These are phyloP conservation scores for Leccinum variicolor DNA, from an alignment of 768 basidiomycete species.

Conservation along the genomic window DNA sequence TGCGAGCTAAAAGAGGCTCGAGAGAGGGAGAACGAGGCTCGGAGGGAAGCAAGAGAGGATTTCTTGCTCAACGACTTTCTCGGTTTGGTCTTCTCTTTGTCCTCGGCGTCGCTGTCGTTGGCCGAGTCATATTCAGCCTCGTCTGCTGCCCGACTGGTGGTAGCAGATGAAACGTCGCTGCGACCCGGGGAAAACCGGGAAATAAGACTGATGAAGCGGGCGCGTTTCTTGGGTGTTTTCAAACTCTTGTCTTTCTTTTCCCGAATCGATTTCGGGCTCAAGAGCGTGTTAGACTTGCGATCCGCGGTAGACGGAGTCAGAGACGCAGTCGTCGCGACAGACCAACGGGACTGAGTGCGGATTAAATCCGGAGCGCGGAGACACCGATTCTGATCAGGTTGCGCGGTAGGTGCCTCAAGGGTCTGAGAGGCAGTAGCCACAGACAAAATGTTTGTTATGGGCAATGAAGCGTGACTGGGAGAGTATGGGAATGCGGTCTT, in stretches of 20 bases:
- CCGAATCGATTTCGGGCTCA: conserved; percentile 13
- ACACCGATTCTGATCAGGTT: background rate
- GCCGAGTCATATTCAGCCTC: conserved; percentile 20
- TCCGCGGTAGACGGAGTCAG: conserved; percentile 17
- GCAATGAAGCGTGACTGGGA: conserved; percentile 1
- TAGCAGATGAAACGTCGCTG: conserved; percentile 11
- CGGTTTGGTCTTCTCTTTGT: conserved; percentile 11
- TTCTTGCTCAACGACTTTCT: conserved; percentile 27
- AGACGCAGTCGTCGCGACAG: conserved; percentile 31
- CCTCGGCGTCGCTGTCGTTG: conserved; percentile 22
- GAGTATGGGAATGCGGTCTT: conserved; percentile 4
- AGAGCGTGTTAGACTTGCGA: background rate
- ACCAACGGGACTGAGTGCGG: conserved; percentile 25
- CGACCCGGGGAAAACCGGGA: conserved; percentile 31
- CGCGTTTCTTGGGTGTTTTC: conserved; percentile 30
- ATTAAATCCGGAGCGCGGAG: conserved; percentile 5
- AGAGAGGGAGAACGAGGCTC: conserved; percentile 29
- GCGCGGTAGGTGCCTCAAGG: background rate
- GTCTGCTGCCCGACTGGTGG: background rate
- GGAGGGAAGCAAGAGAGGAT: conserved; percentile 28
- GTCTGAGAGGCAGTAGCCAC: conserved; percentile 4
- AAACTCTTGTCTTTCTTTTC: conserved; percentile 20
- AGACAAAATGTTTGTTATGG: conserved; percentile 6
- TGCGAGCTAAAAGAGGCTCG: conserved; percentile 28
- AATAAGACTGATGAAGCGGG: conserved; percentile 32